Conservation (phyloP, 2,329 filamentous ascomycete species). For the Penicillium paneum region DNA sequence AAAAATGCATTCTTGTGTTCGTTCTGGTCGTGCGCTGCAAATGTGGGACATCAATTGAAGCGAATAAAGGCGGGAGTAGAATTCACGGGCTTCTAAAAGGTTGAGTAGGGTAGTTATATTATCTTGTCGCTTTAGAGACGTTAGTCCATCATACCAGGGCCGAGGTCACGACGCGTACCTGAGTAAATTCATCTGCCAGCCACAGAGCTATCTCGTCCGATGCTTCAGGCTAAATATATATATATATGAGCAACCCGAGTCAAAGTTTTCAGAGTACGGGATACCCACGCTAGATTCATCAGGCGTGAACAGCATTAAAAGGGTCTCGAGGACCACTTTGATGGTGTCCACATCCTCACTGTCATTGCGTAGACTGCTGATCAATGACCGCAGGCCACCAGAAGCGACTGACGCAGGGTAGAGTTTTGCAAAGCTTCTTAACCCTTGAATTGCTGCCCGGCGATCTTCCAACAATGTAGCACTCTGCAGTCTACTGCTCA, state of each 20-base stretch:
- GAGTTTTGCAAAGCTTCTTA: constrained; percentile 93
- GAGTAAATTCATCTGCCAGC: constrained; percentile 97
- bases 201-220: constrained; percentile 94
- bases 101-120: constrained; percentile 89
- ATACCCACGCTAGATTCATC: constrained; percentile 58
- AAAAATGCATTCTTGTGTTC: constrained; percentile 92
- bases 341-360: constrained; percentile 93
- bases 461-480: constrained; percentile 93
- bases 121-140: constrained; percentile 70
- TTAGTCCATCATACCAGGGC: constrained; percentile 43
- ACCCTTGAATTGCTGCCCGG: constrained; percentile 83
- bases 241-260: constrained; percentile 20
- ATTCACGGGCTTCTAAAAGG: constrained; percentile 81
- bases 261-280: neutral
- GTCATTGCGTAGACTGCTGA: constrained; percentile 80
- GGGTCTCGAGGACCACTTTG: constrained; percentile 89
- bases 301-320: constrained; percentile 84
- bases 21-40: constrained; percentile 76
- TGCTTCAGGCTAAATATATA: constrained; percentile 67
- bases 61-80: constrained; percentile 87
- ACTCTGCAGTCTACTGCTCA: constrained; percentile 82
- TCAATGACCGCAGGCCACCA: constrained; percentile 82
- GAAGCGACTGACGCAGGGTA: constrained; percentile 95
- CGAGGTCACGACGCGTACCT: constrained; percentile 51
- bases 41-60: constrained; percentile 87